These are phyloP conservation scores for Pythium insidiosum DNA, from an alignment of 352 stramenopile species.

Conservation along the genomic window DNA sequence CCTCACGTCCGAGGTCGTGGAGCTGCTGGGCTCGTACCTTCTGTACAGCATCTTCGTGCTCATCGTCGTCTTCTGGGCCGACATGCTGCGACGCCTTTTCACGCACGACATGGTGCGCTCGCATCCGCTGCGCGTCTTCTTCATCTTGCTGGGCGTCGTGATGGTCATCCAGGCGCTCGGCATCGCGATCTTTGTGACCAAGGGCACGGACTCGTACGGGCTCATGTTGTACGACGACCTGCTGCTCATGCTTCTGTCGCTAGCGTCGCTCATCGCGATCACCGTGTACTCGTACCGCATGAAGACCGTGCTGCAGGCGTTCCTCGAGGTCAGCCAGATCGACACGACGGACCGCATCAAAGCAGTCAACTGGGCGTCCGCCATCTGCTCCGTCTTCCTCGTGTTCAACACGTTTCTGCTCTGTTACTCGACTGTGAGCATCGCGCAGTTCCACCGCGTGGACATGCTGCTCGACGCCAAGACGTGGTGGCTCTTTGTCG, in stretches of 20 bases:
- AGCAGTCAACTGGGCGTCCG: conserved; percentile 93
- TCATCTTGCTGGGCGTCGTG: conserved; percentile 59
- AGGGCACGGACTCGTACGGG: conserved; percentile 87
- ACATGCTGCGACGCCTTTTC: conserved; percentile 93
- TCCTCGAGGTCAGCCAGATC: conserved; percentile 95
- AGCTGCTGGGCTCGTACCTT: conserved; percentile 89
- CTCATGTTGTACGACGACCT: conserved; percentile 94
- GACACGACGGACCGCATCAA: conserved; percentile 94
- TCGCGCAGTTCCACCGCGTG: conserved; percentile 82
- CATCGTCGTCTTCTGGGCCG: conserved; percentile 96
- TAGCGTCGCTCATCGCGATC: conserved; percentile 87
- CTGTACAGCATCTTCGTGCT: conserved; percentile 97
- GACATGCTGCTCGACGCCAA: conserved; percentile 78
- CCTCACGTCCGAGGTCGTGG: conserved; percentile 80
- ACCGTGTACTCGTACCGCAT: conserved; percentile 94
- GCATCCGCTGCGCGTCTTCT: conserved; percentile 88
- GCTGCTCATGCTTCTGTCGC: conserved; percentile 75
- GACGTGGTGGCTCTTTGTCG: conserved; percentile 92
- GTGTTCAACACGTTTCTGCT: conserved; percentile 89
- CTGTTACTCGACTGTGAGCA: conserved; percentile 72
- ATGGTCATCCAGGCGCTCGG: conserved; percentile 80
- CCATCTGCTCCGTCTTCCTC: conserved; percentile 94
- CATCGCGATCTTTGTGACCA: conserved; percentile 78
- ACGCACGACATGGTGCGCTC: conserved; percentile 62
- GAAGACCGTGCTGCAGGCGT: conserved; percentile 92